A percentile compares a stretch with the other conserved stretches of the same genome.
These are phyloP conservation scores for Talaromyces adpressus DNA, from an alignment of 495 filamentous ascomycete genomes.

Conservation along the genomic window DNA sequence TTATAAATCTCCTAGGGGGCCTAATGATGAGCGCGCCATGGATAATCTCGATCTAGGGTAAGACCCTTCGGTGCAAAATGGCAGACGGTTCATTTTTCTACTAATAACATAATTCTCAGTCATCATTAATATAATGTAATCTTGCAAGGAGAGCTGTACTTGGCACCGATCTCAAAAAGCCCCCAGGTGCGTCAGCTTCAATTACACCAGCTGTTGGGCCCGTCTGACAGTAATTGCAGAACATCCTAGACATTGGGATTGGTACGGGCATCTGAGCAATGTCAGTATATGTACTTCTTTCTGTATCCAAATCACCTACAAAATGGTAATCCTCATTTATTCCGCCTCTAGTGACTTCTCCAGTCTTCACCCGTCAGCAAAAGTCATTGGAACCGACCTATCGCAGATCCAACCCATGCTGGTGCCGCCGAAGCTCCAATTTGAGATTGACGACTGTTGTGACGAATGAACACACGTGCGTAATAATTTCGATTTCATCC, in stretches of 20 bases:
- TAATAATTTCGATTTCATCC: conserved; percentile 56
- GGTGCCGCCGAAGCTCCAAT: conserved; percentile 42
- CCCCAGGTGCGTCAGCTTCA: neutral
- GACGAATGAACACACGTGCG: conserved; percentile 44
- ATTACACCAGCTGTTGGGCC: neutral
- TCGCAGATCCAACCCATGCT: conserved; percentile 34
- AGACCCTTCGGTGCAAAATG: neutral
- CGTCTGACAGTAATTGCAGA: neutral
- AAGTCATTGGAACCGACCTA: conserved; percentile 36
- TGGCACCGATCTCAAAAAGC: neutral
- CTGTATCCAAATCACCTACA: neutral
- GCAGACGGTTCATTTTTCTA: neutral
- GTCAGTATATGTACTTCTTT: conserved; percentile 9
- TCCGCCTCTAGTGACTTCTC: conserved; percentile 29
- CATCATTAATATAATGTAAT: neutral
- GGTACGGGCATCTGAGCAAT: conserved; percentile 11
- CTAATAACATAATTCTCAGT: neutral
- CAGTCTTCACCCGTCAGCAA: conserved; percentile 20
- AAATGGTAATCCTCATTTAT: conserved; percentile 2
- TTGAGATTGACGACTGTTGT: conserved; percentile 48
- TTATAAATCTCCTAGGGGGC: conserved; percentile 16
- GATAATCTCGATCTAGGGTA: neutral
- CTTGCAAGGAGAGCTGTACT: neutral
- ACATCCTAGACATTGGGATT: neutral
- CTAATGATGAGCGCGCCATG: conserved; percentile 20